Base-by-base conservation (phyloP, 169 alveolate species). In the Toxoplasma gondii region DNA sequence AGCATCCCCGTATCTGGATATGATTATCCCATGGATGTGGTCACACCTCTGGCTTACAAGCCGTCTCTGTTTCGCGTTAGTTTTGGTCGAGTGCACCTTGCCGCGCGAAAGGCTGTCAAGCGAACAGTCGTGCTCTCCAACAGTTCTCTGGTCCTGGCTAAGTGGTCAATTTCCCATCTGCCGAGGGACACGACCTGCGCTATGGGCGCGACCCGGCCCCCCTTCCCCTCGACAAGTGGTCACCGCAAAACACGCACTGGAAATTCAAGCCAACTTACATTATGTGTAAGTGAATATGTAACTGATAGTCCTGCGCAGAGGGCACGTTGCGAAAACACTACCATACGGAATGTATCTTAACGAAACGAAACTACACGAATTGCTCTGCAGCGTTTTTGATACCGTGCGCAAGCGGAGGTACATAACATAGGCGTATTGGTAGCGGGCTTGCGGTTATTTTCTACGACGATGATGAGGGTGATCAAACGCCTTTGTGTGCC, bases 61-160 rank as follows among this genome's bases (percentile, higher is more conserved):
- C 44, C 17, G 27, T 31, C 43, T 74, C 84, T 1, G 39, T 24
- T 74, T 12, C 64, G 12, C 67, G 41, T 82, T 9, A 17, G 22
- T 41, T 82, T 82, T 67, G 90, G 90, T 7, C 64, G 90, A 24
- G 90, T 24, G 34, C 90, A 82, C 67, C 12, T 82, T 38, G 90
- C 90, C 24, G 69, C 67, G 67, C 53, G 67, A 36, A 41, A 29
- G 12, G 69, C 64, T 19, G 90, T 82, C 67, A 82, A 9, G 90
- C 53, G 90, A 27, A 36, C 67, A 12, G 4, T 82, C 31, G 31
- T 17, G 67, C 90, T 82, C 31, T 29, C 34, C 38, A 82, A 31
- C 64, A 19, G 2, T 31, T 38, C 67, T 7, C 41, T 49, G 12
- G 90, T 82, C 19, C 67, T 67, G 19, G 90, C 64, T 34, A 27